Base-by-base conservation (phyloP, 2,329 filamentous ascomycete species). In the Pseudofabraea citricarpa region DNA sequence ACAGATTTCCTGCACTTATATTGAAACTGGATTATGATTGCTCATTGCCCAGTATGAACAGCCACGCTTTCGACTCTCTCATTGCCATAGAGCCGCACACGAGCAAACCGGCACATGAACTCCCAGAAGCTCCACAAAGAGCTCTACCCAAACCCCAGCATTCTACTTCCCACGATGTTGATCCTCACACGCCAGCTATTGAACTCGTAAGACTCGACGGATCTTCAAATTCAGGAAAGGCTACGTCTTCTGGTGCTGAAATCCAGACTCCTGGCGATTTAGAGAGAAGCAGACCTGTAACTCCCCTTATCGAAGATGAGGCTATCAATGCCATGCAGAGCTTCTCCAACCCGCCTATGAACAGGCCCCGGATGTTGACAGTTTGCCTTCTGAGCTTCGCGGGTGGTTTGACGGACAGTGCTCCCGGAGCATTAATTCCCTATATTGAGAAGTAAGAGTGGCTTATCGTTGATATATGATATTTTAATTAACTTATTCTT, bases 371-470 rank as follows among this genome's bases (percentile, higher is more conserved):
- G 22, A 67, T 90, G 4, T 59, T 82, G 7, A 73, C 77, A 9
- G 71, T 74, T n/a, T 87, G 83, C 49, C 56, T 84, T 24, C 75
- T 81, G 43, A 81, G 75, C 43, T 72, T 91, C 43, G 72, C 74
- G 3, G 81, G 83, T 53, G 87, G 86, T 0, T 66, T 91, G 49
- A 87, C 81, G 51, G 88, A 93, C 61, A 77, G 80, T 31, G 81
- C 85, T 0, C 78, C 85, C 1, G 87, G 87, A 57, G 86, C 87
- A 6, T 59, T 91, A 46, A 85, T 93, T 51, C 87, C 87, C 0
- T 89, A 88, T 57, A 85, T 93, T 64, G 85, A 91, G 61, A 70
- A 67, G 59, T 77, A 59, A 31, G 27, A n/a, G 13, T 31, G 54
- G 66, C 51, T 4, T 5, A 12, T 44, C 50, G 32, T 50, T 37